Percentiles rank a stretch among this genome's conserved stretches.
Conservation (phyloP, 306 rosid genomes). For the Inga leiocalycina region DNA sequence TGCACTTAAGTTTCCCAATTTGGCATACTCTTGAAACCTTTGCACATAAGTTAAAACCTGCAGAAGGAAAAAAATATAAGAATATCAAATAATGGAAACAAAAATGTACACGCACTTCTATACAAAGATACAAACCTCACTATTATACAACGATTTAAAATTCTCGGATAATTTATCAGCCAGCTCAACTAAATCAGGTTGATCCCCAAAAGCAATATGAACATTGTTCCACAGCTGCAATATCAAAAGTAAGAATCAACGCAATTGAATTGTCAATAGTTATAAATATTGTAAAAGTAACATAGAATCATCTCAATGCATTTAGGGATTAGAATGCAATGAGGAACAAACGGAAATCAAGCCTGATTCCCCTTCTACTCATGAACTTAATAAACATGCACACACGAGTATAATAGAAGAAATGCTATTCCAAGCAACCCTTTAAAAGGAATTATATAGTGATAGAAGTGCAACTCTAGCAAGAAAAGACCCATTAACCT, state of each 20-base stretch:
- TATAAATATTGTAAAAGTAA: slow-evolving; percentile 12
- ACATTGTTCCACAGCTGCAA: slow-evolving; percentile 93
- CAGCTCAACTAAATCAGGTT: slow-evolving; percentile 84
- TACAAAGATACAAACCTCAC: slow-evolving; percentile 60
- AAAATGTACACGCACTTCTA: slow-evolving; percentile 9
- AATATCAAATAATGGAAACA: slow-evolving; percentile 27
- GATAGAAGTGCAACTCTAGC: not conserved
- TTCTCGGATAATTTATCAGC: slow-evolving; percentile 76
- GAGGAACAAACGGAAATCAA: slow-evolving; percentile 30
- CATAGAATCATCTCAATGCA: slow-evolving; percentile 1
- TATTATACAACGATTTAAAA: slow-evolving; percentile 70
- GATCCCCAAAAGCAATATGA: slow-evolving; percentile 83
- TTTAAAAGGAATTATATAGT: slow-evolving; percentile 5
- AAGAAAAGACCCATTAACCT: not conserved
- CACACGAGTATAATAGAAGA: slow-evolving; percentile 10
- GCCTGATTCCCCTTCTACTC: not conserved
- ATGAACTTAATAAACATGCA: not conserved
- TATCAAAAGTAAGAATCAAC: slow-evolving; percentile 32
- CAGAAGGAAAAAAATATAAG: slow-evolving; percentile 30
- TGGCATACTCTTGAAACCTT: slow-evolving; percentile 66
- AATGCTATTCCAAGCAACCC: not conserved
- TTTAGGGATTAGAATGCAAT: slow-evolving; percentile 14
- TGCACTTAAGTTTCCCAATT: slow-evolving; percentile 57
- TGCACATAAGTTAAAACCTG: slow-evolving; percentile 71
- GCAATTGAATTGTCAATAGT: slow-evolving; percentile 8